These are phyloP conservation scores for Tremella fuciformis DNA, from an alignment of 768 basidiomycete genomes.

Conservation along the genomic window DNA sequence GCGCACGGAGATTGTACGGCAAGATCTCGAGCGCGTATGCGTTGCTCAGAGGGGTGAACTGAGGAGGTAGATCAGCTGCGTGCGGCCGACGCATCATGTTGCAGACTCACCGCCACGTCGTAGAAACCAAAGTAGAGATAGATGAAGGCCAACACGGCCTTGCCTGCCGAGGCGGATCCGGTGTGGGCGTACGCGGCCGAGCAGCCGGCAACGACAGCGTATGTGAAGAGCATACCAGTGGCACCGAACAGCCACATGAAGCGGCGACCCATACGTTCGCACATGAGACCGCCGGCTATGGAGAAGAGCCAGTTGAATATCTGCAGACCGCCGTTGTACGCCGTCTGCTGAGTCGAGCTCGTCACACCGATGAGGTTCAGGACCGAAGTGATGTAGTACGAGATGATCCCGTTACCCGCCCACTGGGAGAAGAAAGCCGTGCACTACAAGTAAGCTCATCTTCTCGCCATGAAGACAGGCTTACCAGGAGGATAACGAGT, in stretches of 20 bases:
- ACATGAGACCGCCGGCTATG: too few species aligned
- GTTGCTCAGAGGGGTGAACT: slow-evolving; percentile 10
- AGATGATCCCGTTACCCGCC: slow-evolving; percentile 33
- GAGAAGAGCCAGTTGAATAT: too few species aligned
- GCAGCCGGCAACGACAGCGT: neutral
- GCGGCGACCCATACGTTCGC: slow-evolving; percentile 33
- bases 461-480: too few species aligned
- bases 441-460: too few species aligned
- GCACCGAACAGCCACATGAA: slow-evolving; percentile 25
- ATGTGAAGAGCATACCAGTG: too few species aligned
- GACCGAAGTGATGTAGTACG: slow-evolving; percentile 38
- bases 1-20: too few species aligned
- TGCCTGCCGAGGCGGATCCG: neutral
- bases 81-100: slow-evolving; percentile 22
- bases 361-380: slow-evolving; percentile 39
- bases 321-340: slow-evolving; percentile 48
- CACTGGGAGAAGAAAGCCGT: slow-evolving; percentile 30
- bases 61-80: slow-evolving; percentile 12
- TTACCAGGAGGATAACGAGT: slow-evolving; percentile 58
- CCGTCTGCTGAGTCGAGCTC: slow-evolving; percentile 47
- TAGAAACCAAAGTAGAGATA: too few species aligned
- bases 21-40: neutral
- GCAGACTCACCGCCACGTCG: too few species aligned
- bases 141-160: neutral
- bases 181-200: neutral